Evolutionary conservation across 306 rosid genomes (phyloP).

Genomic region (Crotalaria pallida): DNA sequence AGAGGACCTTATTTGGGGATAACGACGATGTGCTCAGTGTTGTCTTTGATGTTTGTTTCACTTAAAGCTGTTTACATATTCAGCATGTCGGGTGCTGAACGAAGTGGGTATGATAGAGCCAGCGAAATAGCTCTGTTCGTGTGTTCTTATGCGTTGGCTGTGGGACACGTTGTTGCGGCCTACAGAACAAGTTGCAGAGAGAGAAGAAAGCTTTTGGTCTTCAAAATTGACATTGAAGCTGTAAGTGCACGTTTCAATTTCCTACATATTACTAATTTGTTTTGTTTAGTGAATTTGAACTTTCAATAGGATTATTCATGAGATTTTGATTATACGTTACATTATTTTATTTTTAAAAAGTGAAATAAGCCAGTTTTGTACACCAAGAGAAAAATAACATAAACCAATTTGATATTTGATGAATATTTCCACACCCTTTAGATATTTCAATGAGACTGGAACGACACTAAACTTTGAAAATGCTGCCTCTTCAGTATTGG

Average conservation of each 20-base stretch:
- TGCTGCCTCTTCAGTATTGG: too few species aligned
- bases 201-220: slow-evolving; percentile 85
- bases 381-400: too few species aligned
- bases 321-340: too few species aligned
- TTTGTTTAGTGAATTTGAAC: too few species aligned
- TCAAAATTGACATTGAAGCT: slow-evolving; percentile 94
- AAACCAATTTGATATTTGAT: too few species aligned
- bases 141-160: slow-evolving; percentile 68
- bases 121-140: slow-evolving; percentile 61
- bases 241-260: slow-evolving; percentile 39
- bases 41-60: slow-evolving; percentile 73
- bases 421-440: too few species aligned
- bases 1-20: slow-evolving; percentile 83
- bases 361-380: not conserved
- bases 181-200: slow-evolving; percentile 96
- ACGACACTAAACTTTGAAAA: too few species aligned
- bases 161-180: slow-evolving; percentile 81
- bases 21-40: slow-evolving; percentile 61
- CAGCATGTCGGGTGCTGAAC: slow-evolving; percentile 15
- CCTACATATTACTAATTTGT: not conserved
- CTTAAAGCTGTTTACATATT: slow-evolving; percentile 70
- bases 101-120: slow-evolving; percentile 38
- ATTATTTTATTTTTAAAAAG: too few species aligned
- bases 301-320: too few species aligned
- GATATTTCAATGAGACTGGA: too few species aligned